Evolutionary conservation across 768 basidiomycete species (phyloP).

Genomic region (Boletus pseudo-olivaceus): DNA sequence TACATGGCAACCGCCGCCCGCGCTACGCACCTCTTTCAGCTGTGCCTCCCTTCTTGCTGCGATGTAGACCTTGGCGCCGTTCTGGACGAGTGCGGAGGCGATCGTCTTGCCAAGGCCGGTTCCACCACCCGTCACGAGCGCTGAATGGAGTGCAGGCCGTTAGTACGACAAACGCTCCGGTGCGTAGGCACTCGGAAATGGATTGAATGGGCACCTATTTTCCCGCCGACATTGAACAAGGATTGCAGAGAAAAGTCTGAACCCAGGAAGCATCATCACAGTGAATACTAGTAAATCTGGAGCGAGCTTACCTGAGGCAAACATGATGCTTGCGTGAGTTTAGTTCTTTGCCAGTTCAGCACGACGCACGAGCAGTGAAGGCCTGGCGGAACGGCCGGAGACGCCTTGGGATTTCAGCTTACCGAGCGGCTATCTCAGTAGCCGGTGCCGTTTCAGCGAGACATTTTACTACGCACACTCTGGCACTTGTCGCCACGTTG

Average conservation of each 20-base stretch:
- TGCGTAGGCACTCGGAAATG: not conserved
- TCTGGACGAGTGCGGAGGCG: slow-evolving; percentile 75
- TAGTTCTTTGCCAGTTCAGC: not conserved
- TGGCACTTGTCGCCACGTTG: too few species aligned
- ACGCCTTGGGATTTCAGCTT: not conserved
- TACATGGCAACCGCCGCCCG: slow-evolving; percentile 21
- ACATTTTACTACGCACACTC: too few species aligned
- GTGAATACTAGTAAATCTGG: not conserved
- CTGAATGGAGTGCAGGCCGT: slow-evolving; percentile 31
- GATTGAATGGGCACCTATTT: slow-evolving; percentile 48
- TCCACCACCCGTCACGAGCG: slow-evolving; percentile 79
- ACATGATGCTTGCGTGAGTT: slow-evolving; percentile 10
- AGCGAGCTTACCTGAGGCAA: slow-evolving; percentile 6
- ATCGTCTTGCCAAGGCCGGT: slow-evolving; percentile 86
- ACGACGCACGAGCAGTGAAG: not conserved
- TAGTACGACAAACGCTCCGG: not conserved
- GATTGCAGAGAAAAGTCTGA: slow-evolving; percentile 50
- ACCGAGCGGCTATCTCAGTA: not conserved
- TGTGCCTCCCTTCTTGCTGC: slow-evolving; percentile 80
- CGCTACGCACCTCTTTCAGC: slow-evolving; percentile 59
- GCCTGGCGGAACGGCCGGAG: not conserved
- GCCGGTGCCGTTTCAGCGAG: not conserved
- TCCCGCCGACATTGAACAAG: slow-evolving; percentile 65
- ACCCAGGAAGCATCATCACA: not conserved
- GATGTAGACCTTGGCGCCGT: slow-evolving; percentile 88